These are phyloP conservation scores for Nemania abortiva DNA, from an alignment of 2,329 filamentous ascomycete species.

Conservation along the genomic window DNA sequence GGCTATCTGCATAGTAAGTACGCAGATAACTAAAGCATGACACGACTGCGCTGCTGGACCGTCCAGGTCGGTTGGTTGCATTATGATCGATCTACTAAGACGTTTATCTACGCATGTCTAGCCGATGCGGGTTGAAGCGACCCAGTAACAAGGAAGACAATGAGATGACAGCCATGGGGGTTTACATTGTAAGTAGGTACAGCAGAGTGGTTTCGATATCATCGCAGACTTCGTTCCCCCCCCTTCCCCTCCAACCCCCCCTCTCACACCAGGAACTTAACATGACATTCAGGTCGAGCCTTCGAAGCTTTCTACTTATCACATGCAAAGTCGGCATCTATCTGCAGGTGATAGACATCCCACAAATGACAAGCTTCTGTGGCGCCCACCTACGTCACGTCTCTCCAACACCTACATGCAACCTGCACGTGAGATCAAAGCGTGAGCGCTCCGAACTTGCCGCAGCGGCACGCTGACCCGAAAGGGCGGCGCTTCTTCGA, in stretches of 20 bases:
- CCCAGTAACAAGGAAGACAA: background rate
- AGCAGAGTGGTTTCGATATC: no score
- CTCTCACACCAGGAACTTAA: no score
- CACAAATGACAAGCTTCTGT: constrained; percentile 3
- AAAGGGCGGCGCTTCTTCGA: constrained; percentile 1
- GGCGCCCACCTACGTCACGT: constrained; percentile 22
- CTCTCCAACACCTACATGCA: constrained; percentile 17
- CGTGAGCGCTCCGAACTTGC: constrained; percentile 5
- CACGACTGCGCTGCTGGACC: background rate
- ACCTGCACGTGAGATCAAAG: constrained; percentile 24
- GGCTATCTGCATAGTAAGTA: no score
- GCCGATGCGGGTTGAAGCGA: background rate
- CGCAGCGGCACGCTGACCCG: constrained; percentile 11
- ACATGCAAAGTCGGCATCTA: constrained; percentile 35
- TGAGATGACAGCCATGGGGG: background rate
- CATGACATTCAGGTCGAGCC: constrained; percentile 13
- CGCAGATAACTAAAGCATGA: no score
- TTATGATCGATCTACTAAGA: background rate
- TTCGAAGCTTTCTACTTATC: constrained; percentile 12
- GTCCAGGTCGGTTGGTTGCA: background rate
- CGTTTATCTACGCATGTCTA: background rate
- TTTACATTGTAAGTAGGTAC: no score
- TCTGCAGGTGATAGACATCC: constrained; percentile 7
- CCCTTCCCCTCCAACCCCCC: no score
- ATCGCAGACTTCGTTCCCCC: no score